phyloP scores from a whole-genome alignment of 2,329 filamentous ascomycete species.

The Aspergillus sp. region DNA sequence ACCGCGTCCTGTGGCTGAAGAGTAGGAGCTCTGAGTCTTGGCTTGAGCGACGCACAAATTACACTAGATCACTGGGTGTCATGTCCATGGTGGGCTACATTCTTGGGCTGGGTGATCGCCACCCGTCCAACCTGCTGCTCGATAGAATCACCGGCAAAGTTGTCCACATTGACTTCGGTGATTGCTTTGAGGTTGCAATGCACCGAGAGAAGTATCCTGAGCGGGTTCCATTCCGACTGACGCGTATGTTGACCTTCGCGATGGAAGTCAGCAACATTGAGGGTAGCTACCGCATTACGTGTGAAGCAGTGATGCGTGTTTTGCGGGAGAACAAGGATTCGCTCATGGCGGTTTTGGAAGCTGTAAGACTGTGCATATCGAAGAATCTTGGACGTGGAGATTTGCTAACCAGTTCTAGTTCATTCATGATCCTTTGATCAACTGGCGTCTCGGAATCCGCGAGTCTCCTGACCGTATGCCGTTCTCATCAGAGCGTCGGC shows the following conservation, averaged over 20 bases:
- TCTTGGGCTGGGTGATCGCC: constrained; percentile 89
- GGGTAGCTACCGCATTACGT: constrained; percentile 96
- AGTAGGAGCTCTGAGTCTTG: constrained; percentile 97
- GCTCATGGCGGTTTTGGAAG: constrained; percentile 96
- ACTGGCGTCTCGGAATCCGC: constrained; percentile 76
- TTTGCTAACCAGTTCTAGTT: constrained; percentile 57
- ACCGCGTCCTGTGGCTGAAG: constrained; percentile 97
- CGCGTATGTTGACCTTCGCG: constrained; percentile 97
- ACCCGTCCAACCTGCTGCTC: constrained; percentile 97
- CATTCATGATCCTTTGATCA: constrained; percentile 98
- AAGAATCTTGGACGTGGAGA: too few species aligned
- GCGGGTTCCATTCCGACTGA: constrained; percentile 93
- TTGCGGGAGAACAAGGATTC: constrained; percentile 96
- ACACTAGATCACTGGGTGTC: constrained; percentile 92
- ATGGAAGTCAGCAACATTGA: constrained; percentile 99
- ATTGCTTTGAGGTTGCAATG: constrained; percentile 99
- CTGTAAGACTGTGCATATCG: constrained; percentile 59
- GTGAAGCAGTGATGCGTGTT: constrained; percentile 97
- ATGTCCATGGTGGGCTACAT: constrained; percentile 99
- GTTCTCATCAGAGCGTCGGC: constrained; percentile 60
- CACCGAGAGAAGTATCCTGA: constrained; percentile 99
- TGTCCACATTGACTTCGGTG: constrained; percentile 97
- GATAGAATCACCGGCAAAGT: constrained; percentile 95
- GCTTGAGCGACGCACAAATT: constrained; percentile 97
- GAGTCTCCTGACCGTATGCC: constrained; percentile 60